phyloP scores from a whole-genome alignment of 2,329 filamentous ascomycete species.

The Juglanconis oblonga region DNA sequence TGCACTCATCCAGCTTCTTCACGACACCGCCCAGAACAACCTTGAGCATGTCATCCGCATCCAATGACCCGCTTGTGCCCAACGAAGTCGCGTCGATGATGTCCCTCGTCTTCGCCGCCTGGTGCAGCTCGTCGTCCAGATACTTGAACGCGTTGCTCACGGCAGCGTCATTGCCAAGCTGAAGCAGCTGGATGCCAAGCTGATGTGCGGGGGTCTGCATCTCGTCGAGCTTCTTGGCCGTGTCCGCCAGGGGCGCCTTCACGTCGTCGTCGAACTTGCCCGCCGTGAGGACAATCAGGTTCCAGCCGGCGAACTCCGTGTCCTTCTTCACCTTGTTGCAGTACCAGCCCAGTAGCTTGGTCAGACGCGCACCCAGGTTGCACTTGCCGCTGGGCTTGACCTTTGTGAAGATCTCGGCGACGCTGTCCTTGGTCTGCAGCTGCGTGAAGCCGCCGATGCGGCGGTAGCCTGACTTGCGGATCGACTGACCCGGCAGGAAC shows the following conservation, averaged over 20 bases:
- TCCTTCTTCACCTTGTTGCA: slow-evolving; percentile 24
- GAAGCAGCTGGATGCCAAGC: slow-evolving; percentile 21
- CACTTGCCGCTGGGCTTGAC: slow-evolving; percentile 25
- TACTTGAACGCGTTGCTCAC: slow-evolving; percentile 16
- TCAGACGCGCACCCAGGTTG: slow-evolving; percentile 24
- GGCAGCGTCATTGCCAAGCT: slow-evolving; percentile 15
- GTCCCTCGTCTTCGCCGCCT: slow-evolving; percentile 14
- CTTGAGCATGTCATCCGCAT: slow-evolving; percentile 19
- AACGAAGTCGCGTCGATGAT: slow-evolving; percentile 16
- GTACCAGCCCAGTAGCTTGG: slow-evolving; percentile 25
- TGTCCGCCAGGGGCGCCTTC: slow-evolving; percentile 13
- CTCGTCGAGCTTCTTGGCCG: slow-evolving; percentile 18
- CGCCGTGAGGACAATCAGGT: slow-evolving; percentile 26
- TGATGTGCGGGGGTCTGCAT: slow-evolving; percentile 19
- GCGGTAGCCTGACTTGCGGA: slow-evolving; percentile 52
- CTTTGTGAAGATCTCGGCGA: slow-evolving; percentile 22
- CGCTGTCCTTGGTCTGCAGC: slow-evolving; percentile 23
- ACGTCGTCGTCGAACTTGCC: slow-evolving; percentile 21
- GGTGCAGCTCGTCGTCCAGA: slow-evolving; percentile 21
- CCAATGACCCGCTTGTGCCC: slow-evolving; percentile 8
- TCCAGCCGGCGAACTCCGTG: slow-evolving; percentile 23
- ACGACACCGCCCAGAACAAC: slow-evolving; percentile 20
- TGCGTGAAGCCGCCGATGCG: slow-evolving; percentile 49
- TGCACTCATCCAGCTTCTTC: slow-evolving; percentile 20
- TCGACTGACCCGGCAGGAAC: slow-evolving; percentile 31